phyloP scores from a whole-genome alignment of 78 protist genomes.

The Speleostelium caveatum region DNA sequence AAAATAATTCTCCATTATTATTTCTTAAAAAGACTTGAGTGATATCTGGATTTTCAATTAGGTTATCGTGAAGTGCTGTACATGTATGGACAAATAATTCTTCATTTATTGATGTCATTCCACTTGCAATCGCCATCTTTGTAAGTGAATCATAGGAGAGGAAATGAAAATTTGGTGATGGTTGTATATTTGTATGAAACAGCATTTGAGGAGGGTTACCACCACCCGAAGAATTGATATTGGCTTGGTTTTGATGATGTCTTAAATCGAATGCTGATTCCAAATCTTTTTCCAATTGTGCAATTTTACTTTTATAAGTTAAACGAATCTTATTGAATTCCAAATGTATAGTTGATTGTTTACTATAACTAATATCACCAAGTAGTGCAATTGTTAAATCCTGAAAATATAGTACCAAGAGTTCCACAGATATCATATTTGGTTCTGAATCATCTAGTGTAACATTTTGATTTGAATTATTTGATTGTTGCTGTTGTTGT shows the following conservation, averaged over 20 bases:
- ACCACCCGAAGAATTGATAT: not conserved
- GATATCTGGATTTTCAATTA: constrained; percentile 22
- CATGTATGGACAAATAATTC: constrained; percentile 38
- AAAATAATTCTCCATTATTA: constrained; percentile 60
- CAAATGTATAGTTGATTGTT: constrained; percentile 12
- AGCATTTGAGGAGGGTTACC: not conserved
- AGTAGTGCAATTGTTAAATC: constrained; percentile 37
- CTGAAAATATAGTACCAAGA: constrained; percentile 6
- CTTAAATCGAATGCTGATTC: constrained; percentile 3
- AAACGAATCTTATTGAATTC: constrained; percentile 49
- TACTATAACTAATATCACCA: not conserved
- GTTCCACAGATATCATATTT: not conserved
- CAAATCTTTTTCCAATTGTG: constrained; percentile 9
- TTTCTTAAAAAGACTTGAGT: constrained; percentile 55
- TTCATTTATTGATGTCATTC: constrained; percentile 35
- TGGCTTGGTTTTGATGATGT: not conserved
- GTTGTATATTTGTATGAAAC: constrained; percentile 33
- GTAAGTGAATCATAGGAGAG: constrained; percentile 22
- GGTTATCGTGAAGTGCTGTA: constrained; percentile 34
- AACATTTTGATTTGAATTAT: not conserved
- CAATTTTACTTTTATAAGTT: constrained; percentile 9
- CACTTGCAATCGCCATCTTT: constrained; percentile 31
- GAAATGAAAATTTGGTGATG: constrained; percentile 36
- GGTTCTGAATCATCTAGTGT: not conserved
- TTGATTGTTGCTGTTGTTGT: not conserved